A percentile compares a stretch with the other conserved stretches of the same genome.
These are phyloP conservation scores for Phoenix roebelenii DNA, from an alignment of 176 grass and related monocot genomes.

Conservation along the genomic window DNA sequence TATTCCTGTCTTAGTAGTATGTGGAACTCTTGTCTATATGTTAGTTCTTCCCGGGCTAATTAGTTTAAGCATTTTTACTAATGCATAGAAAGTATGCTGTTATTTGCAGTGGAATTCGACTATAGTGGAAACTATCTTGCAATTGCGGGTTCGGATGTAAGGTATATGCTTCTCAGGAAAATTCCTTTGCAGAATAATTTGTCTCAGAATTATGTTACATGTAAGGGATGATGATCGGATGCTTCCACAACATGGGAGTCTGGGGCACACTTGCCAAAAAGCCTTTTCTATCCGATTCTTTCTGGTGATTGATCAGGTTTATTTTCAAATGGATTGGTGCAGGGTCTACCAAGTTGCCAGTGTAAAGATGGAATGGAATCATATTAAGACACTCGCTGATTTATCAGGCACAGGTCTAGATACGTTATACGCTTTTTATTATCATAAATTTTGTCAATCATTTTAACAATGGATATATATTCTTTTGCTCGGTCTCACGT, in stretches of 20 bases:
- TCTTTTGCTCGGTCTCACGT: background rate
- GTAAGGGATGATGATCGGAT: no score
- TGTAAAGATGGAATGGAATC: conserved; percentile 92
- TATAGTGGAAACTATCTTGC: conserved; percentile 93
- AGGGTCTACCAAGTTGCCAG: conserved; percentile 96
- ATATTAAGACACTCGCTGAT: conserved; percentile 87
- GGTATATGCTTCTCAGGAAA: conserved; percentile 35
- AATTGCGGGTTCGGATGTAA: conserved; percentile 79
- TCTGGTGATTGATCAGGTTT: no score
- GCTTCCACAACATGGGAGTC: no score
- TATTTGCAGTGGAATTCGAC: conserved; percentile 90
- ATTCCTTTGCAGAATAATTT: no score
- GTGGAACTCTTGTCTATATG: no score
- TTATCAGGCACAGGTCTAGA: conserved; percentile 90
- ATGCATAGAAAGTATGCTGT: background rate
- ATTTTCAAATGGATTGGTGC: background rate
- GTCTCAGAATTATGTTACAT: no score
- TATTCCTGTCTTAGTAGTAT: no score
- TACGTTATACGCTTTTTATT: no score
- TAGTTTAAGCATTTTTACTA: background rate
- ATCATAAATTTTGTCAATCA: no score
- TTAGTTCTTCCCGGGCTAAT: no score
- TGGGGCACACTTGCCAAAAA: no score
- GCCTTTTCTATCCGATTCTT: no score
- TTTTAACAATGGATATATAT: background rate